phyloP scores from a whole-genome alignment of 2,329 filamentous ascomycete species.

The Truncatella angustata region DNA sequence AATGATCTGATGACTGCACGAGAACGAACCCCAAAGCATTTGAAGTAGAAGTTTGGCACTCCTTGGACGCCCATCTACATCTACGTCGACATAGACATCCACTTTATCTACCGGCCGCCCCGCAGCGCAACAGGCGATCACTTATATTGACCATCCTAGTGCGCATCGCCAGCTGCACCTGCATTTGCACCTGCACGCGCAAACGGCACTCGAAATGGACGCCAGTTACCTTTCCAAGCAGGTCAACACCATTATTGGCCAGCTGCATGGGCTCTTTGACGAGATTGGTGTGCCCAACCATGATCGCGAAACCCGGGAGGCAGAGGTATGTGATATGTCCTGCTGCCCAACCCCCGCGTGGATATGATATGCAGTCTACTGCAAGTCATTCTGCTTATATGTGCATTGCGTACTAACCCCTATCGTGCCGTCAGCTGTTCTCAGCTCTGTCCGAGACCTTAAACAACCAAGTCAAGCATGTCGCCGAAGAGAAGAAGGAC shows the following conservation, averaged over 20 bases:
- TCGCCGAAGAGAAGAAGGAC: slow-evolving; percentile 84
- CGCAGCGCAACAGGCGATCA: neutral
- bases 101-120: neutral
- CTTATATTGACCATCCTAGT: neutral
- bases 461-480: slow-evolving; percentile 81
- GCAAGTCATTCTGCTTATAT: slow-evolving; percentile 13
- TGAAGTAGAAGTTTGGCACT: neutral
- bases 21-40: neutral
- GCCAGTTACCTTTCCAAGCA: slow-evolving; percentile 91
- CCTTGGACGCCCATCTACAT: neutral
- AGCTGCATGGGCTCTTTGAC: slow-evolving; percentile 92
- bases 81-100: neutral
- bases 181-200: slow-evolving; percentile 2
- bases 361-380: neutral
- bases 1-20: neutral
- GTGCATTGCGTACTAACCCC: slow-evolving; percentile 5
- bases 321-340: slow-evolving; percentile 73
- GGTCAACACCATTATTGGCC: slow-evolving; percentile 89
- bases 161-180: too few species aligned
- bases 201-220: slow-evolving; percentile 60
- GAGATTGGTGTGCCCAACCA: slow-evolving; percentile 94
- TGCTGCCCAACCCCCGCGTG: too few species aligned
- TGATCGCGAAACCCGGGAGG: slow-evolving; percentile 86
- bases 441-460: slow-evolving; percentile 87
- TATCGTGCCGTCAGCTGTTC: slow-evolving; percentile 66